phyloP scores from a whole-genome alignment of 2,329 filamentous ascomycete species.

The Sarocladium brachiariae region DNA sequence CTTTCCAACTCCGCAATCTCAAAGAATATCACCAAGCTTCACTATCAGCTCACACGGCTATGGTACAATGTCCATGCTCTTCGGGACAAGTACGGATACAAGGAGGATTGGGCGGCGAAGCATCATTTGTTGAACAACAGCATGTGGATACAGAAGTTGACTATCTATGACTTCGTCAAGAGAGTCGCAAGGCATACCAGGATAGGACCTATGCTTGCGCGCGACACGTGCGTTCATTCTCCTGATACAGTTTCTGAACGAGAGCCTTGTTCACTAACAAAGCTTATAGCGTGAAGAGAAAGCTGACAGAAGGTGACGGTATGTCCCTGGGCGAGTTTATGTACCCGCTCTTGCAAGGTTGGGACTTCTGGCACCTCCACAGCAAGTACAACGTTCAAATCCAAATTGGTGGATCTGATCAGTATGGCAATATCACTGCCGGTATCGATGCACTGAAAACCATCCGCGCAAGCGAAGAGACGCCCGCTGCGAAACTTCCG shows the following conservation, averaged over 20 bases:
- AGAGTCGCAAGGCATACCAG: slow-evolving; percentile 67
- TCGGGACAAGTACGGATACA: slow-evolving; percentile 58
- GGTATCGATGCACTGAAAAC: slow-evolving; percentile 81
- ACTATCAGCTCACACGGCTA: slow-evolving; percentile 62
- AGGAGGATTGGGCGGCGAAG: slow-evolving; percentile 57
- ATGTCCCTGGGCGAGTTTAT: slow-evolving; percentile 92
- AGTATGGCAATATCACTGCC: slow-evolving; percentile 91
- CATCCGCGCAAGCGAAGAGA: slow-evolving; percentile 52
- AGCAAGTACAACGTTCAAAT: slow-evolving; percentile 60
- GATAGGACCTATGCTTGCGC: slow-evolving; percentile 78
- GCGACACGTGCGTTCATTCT: slow-evolving; percentile 65
- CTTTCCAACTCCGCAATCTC: slow-evolving; percentile 45
- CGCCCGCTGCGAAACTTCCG: slow-evolving; percentile 33
- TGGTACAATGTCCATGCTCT: slow-evolving; percentile 67
- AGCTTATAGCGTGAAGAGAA: slow-evolving; percentile 58
- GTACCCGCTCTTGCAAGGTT: slow-evolving; percentile 89
- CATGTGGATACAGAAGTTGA: slow-evolving; percentile 68
- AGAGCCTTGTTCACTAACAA: slow-evolving; percentile 16
- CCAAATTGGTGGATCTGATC: slow-evolving; percentile 91
- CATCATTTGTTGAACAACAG: slow-evolving; percentile 73
- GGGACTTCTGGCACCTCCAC: slow-evolving; percentile 94
- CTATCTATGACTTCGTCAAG: slow-evolving; percentile 68
- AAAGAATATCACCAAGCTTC: slow-evolving; percentile 61
- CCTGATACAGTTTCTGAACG: neutral
- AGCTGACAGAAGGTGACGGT: slow-evolving; percentile 77